A percentile compares a stretch with the other conserved stretches of the same genome.
phyloP scores from a whole-genome alignment of 805 yeast species.

The Saccharomycopsis synnaedendra region DNA sequence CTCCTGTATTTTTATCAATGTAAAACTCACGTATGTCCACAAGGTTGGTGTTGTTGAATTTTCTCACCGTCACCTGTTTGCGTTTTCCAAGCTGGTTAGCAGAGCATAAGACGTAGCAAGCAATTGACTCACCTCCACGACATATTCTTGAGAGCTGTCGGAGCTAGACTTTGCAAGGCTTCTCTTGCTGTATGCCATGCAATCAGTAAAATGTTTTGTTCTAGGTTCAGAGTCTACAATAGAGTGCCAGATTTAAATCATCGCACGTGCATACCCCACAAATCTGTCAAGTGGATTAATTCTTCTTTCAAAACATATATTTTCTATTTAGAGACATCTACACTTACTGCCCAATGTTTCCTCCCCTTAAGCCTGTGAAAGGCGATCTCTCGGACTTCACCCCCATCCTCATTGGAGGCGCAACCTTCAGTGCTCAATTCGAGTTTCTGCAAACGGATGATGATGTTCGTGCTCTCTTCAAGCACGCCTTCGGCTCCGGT shows the following conservation, averaged over 20 bases:
- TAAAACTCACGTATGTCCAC: conserved; percentile 84
- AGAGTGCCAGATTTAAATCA: too few relatives aligned
- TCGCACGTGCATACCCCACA: too few relatives aligned
- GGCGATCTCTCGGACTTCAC: conserved; percentile 24
- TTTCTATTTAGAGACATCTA: too few relatives aligned
- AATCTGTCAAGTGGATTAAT: too few relatives aligned
- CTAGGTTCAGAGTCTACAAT: too few relatives aligned
- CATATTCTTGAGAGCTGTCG: too few relatives aligned
- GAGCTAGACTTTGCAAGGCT: too few relatives aligned
- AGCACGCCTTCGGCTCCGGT: conserved; percentile 53
- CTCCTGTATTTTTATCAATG: conserved; percentile 41
- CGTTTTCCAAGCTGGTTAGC: conserved; percentile 35
- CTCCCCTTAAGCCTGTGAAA: too few relatives aligned
- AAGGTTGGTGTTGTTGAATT: conserved; percentile 52
- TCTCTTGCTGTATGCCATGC: conserved; percentile 6
- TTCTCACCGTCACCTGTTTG: conserved; percentile 64
- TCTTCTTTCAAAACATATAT: too few relatives aligned
- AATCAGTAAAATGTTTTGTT: too few relatives aligned
- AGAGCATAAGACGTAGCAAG: background rate
- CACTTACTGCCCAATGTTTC: too few relatives aligned
- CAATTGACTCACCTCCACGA: too few relatives aligned
- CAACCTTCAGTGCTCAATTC: conserved; percentile 76
- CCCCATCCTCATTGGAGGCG: conserved; percentile 75
- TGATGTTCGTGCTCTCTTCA: conserved; percentile 47
- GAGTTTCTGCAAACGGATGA: conserved; percentile 52